Evolutionary conservation across 352 stramenopile species (phyloP), one percentile per base, ranked within the genome.

Genomic region (Phytopythium sindhum): DNA sequence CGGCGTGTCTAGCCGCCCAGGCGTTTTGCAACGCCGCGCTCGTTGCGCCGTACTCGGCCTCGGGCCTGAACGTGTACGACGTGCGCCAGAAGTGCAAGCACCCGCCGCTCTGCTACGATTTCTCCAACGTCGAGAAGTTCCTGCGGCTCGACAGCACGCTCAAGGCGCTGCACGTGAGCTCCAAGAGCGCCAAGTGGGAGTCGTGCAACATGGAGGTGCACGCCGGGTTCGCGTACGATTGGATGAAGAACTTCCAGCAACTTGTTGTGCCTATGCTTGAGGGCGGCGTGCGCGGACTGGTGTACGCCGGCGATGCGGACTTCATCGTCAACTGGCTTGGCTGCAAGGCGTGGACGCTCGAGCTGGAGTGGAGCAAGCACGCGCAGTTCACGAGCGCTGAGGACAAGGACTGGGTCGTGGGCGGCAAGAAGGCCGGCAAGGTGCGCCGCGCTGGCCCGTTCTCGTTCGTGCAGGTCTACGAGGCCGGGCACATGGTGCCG

Each of bases 241-340:
- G 91, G 93, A 99, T 99, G 95, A 96, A 97, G 68, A 95, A 98
- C 69, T 98, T 98, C 73, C 81, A 97, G n/a, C 67, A 88, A 23
- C 81, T 96, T 19, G 75, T 98, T 28, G 78, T 78, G 14, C 88
- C 94, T 11, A 88, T 99, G 75, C 78, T 99, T 26, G 88, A 98
- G 68, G 85, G 79, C 47, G 95, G 84, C 65, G 76, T 99, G 58
- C 78, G 85, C 24, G 92, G 91, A 1, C 76, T 99, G 23, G 96
- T 99, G 57, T 99, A 99, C 80, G 93, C 95, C 28, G 97, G 97
- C 54, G 97, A 99, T 73, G 83, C 93, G 15, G 97, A 99, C 69
- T 99, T 98, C 64, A 98, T 99, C 63, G 97, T 96, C 55, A 99
- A 99, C 72, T 99, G 97, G 84, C 80, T 98, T 63, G 97, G 97